Percentiles rank a stretch among this genome's conserved stretches.
These are phyloP conservation scores for Dryadomyces quercus-mongolicae DNA, from an alignment of 2,329 filamentous ascomycete genomes.

Conservation along the genomic window DNA sequence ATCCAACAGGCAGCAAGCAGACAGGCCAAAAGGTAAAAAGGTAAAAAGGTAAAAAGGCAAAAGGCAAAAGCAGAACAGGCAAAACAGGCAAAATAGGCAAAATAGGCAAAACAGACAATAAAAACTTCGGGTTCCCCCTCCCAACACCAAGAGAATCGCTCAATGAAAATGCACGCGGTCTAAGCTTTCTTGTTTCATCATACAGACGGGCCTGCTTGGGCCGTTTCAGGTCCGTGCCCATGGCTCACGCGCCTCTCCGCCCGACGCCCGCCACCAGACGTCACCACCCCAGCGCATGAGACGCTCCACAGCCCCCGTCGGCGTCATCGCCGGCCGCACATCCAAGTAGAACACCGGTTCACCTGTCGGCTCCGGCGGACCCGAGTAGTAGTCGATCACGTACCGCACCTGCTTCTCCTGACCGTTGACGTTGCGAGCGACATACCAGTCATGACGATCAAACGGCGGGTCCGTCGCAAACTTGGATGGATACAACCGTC, in stretches of 20 bases:
- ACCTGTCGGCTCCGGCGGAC: slow-evolving; percentile 66
- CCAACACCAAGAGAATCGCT: no score
- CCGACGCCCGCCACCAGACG: slow-evolving; percentile 83
- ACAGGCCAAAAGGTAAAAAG: no score
- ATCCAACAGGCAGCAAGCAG: no score
- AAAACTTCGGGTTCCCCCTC: no score
- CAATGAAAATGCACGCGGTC: no score
- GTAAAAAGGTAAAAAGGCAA: no score
- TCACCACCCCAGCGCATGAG: slow-evolving; percentile 83
- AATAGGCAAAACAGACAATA: no score
- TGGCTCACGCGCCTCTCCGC: slow-evolving; percentile 48
- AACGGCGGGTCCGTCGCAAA: slow-evolving; percentile 84
- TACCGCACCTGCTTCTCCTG: slow-evolving; percentile 72
- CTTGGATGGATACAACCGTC: slow-evolving; percentile 64
- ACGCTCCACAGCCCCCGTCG: slow-evolving; percentile 68
- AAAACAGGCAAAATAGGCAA: no score
- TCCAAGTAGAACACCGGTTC: slow-evolving; percentile 95
- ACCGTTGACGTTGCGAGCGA: slow-evolving; percentile 59
- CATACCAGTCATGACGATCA: slow-evolving; percentile 95
- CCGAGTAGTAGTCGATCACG: slow-evolving; percentile 94
- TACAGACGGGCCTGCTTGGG: no score
- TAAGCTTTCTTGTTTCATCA: no score
- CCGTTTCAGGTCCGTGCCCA: neutral
- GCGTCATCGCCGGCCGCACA: slow-evolving; percentile 79
- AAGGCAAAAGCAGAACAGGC: no score